Conservation (phyloP, 1,284 basidiomycete genomes). For the Tylopilus sp. region DNA sequence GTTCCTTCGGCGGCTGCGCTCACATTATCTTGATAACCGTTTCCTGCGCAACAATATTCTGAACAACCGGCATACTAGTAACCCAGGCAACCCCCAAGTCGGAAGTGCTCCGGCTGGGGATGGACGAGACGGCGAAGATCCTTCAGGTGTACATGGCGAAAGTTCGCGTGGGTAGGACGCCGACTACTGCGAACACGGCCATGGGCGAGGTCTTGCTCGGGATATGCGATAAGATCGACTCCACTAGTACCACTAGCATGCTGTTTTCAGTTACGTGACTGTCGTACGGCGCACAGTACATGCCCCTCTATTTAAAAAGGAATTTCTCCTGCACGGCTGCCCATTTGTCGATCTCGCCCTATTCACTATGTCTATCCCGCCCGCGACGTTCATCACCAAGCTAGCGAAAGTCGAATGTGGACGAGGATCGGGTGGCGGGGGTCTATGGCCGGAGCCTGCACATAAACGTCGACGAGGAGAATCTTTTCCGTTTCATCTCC, state of each 20-base stretch:
- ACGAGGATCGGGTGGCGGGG: slow-evolving; percentile 84
- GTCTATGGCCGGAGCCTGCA: slow-evolving; percentile 57
- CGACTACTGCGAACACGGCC: background rate
- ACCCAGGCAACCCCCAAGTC: background rate
- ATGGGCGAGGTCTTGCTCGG: no score
- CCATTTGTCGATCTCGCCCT: slow-evolving; percentile 37
- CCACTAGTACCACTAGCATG: no score
- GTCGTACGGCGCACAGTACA: background rate
- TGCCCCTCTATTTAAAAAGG: background rate
- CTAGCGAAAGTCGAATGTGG: slow-evolving; percentile 95
- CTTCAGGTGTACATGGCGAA: background rate
- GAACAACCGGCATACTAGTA: background rate
- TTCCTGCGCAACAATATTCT: no score
- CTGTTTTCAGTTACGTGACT: background rate
- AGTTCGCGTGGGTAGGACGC: background rate
- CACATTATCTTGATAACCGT: slow-evolving; percentile 4
- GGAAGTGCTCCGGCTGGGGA: background rate
- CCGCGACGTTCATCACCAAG: slow-evolving; percentile 87
- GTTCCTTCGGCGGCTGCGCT: slow-evolving; percentile 1
- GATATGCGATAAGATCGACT: background rate
- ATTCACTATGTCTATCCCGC: slow-evolving; percentile 81
- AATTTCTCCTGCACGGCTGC: slow-evolving; percentile 29
- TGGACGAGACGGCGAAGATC: background rate
- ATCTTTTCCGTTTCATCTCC: no score
- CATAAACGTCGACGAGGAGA: slow-evolving; percentile 51